phyloP scores from a whole-genome alignment of 1,284 basidiomycete genomes.

The Puccinia polysora region DNA sequence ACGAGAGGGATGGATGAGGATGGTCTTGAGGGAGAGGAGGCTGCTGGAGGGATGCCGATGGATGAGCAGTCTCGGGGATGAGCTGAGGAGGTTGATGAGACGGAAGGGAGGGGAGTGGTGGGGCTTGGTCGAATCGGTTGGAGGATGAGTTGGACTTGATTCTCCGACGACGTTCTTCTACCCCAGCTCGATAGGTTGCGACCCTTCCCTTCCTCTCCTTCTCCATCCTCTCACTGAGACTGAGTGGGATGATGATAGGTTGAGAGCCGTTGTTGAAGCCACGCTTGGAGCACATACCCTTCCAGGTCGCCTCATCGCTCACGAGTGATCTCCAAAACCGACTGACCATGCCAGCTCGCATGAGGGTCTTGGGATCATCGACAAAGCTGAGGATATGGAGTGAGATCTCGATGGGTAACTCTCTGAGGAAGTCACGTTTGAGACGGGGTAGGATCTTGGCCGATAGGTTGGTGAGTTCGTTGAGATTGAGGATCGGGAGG shows the following conservation, averaged over 20 bases:
- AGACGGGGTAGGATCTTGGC: constrained; percentile 70
- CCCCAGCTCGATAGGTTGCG: constrained; percentile 43
- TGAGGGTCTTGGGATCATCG: constrained; percentile 72
- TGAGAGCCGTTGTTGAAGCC: constrained; percentile 55
- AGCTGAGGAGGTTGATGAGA: constrained; percentile 43
- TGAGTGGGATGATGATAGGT: constrained; percentile 15
- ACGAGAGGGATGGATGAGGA: neutral
- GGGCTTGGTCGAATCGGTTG: constrained; percentile 44
- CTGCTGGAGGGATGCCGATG: constrained; percentile 18
- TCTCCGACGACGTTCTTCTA: constrained; percentile 32
- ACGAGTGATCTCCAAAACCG: constrained; percentile 71
- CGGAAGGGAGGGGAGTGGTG: constrained; percentile 39
- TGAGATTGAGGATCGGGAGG: constrained; percentile 63
- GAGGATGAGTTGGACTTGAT: constrained; percentile 16
- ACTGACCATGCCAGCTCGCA: constrained; percentile 69
- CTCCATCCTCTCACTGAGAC: constrained; percentile 45
- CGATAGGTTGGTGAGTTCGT: constrained; percentile 75
- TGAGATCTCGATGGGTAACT: constrained; percentile 77
- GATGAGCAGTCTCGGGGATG: constrained; percentile 31
- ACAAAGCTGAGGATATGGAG: constrained; percentile 76
- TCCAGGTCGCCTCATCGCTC: constrained; percentile 81
- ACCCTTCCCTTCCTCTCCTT: constrained; percentile 27
- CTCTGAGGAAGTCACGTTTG: constrained; percentile 76
- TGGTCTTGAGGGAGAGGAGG: constrained; percentile 2
- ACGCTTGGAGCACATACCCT: constrained; percentile 65